Evolutionary conservation across 2,329 filamentous ascomycete species (phyloP), one percentile per base, ranked within the genome.

Genomic region (Torrubiellomyces zombiae): DNA sequence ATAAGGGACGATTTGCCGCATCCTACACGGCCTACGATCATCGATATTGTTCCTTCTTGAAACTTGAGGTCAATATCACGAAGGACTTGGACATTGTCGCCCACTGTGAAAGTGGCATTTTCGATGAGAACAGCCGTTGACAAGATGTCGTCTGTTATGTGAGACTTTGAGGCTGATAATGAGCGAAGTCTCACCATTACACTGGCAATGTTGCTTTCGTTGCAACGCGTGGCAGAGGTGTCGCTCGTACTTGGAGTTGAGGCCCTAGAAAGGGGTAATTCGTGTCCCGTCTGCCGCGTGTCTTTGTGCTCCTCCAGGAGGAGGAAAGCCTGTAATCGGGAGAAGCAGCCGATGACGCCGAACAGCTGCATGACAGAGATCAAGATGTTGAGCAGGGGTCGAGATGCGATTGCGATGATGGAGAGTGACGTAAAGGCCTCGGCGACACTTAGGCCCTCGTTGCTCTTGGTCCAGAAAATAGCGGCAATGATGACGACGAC

Each of bases 1-100:
- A 58, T 31, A 0, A 59, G 32, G 0, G 45, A 47, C 0, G 53
- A 51, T 24, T 60, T 61, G 14, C 58, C 56, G n/a, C 50, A 51
- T 1, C 55, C 57, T 1, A 58, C 53, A 1, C 44, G 47, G 0
- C 56, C 56, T 1, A 56, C 37, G 3, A 59, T 20, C 30, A 56
- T 46, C 9, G 43, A 55, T 0, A 54, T 25, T 0, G 32, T 40
- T 4, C 38, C 31, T 1, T 24, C 16, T 0, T 19, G 14, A 2
- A 51, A 16, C 0, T 9, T 13, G 6, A 50, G 11, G n/a, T 32
- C 35, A 7, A 52, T 35, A 2, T 40, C 26, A 1, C 31, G 31
- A 2, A 53, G 30, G 1, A 49, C 23, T 1, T 26, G 9, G 4
- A 24, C 26, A 3, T 23, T 32, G 6, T 42, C 36, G 1, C 32